These are phyloP conservation scores for Saccharum officinarum DNA, from an alignment of 176 grass and related monocot genomes.

Conservation along the genomic window DNA sequence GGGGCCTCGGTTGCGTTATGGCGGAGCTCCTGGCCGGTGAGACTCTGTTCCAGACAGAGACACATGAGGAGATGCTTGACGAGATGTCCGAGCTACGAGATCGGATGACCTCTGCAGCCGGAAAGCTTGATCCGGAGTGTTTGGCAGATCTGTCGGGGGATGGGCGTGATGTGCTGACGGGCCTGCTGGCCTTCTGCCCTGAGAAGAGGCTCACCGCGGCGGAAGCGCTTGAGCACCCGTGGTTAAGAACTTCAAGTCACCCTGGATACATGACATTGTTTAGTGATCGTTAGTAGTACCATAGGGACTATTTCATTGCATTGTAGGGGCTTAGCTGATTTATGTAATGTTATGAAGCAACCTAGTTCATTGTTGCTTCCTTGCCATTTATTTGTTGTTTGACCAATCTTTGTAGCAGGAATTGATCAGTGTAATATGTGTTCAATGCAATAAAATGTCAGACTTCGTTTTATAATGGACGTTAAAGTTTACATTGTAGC, in stretches of 20 bases:
- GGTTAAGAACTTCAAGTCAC: neutral
- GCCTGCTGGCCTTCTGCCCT: neutral
- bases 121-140: neutral
- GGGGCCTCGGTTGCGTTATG: neutral
- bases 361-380: neutral
- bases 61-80: neutral
- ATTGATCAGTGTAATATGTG: neutral
- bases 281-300: too few species aligned
- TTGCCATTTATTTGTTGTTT: neutral
- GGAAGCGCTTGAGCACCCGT: neutral
- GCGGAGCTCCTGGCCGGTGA: neutral
- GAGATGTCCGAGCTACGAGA: neutral
- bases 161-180: neutral
- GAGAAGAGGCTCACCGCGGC: neutral
- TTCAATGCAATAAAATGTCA: neutral
- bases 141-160: neutral
- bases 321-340: neutral
- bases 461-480: too few species aligned
- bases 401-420: neutral
- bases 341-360: neutral
- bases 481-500: too few species aligned
- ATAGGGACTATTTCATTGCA: too few species aligned
- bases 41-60: neutral
- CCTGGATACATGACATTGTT: neutral
- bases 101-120: neutral